Base-by-base conservation (phyloP, 352 stramenopile species). In the Blastocystis sp. region DNA sequence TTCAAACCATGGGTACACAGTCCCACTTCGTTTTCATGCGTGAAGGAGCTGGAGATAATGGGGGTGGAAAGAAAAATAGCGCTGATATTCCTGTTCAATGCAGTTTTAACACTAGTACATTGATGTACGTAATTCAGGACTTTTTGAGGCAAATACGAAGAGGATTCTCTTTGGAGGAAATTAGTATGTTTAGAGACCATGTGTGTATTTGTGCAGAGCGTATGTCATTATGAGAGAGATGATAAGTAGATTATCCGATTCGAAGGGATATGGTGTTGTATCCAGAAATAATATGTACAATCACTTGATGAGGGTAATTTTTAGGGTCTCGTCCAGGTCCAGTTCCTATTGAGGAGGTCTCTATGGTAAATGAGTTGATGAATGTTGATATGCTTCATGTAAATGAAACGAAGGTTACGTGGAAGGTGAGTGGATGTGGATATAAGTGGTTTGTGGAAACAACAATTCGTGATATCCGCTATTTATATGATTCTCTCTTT, bases 11-110 rank as follows among this genome's bases (percentile, higher is more conserved):
- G 17, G 73, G 73, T 22, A 48, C 53, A 2, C 53, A 33, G 5
- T 68, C 27, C 17, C 73, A 84, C 53, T 84, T 58, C 73, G 6
- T 84, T 17, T 44, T 84, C 51, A 76, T 76, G 51, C 73, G 56
- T 33, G 70, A 7, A 17, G 44, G 44, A 62, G 24, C 24, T 17
- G 17, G 13, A 9, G 66, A 42, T 2, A 58, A 58, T 9, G 40
- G 24, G 5, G 3, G 3, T 22, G 60, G 24, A 33, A 13, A 19
- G 22, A n/a, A 27, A 17, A 30, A 42, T 37, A 30, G 7, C 0
- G n/a, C 17, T 13, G 73, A 84, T 57, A 42, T 58, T 42, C 73
- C 73, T 37, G 30, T 84, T 11, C 51, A 58, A 1, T 84, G 73
- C 33, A 44, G 35, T 17, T 84, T 84, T 51, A 68, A 68, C 27